Conservation (phyloP, 768 basidiomycete genomes). For the Tremella yokohamensis region DNA sequence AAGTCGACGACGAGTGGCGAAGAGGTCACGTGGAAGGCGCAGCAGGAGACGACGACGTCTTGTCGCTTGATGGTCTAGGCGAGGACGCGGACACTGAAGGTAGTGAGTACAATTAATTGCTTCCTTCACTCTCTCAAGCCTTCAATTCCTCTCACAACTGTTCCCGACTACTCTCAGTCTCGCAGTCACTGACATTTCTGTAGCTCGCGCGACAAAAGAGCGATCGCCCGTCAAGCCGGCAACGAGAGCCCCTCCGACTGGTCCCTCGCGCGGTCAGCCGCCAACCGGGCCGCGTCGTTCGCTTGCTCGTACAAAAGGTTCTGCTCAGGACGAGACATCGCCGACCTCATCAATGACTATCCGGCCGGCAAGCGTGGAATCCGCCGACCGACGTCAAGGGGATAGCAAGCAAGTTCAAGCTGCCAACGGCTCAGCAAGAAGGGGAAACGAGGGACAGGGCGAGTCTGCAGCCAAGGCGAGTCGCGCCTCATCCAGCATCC, state of each 20-base stretch:
- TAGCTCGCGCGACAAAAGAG: not conserved
- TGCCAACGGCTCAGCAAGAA: too few relatives aligned
- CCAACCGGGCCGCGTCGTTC: constrained; percentile 6
- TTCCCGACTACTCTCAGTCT: not conserved
- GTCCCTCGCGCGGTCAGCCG: not conserved
- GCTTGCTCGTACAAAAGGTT: not conserved
- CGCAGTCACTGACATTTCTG: not conserved
- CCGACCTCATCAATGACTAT: not conserved
- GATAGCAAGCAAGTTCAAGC: too few relatives aligned
- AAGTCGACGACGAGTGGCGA: constrained; percentile 13
- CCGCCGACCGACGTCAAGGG: not conserved
- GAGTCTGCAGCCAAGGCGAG: constrained; percentile 1
- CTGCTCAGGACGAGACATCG: not conserved
- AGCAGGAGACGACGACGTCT: constrained; percentile 10
- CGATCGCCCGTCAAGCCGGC: not conserved
- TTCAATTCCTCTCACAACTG: not conserved
- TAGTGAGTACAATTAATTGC: not conserved
- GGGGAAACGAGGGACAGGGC: not conserved
- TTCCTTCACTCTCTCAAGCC: not conserved
- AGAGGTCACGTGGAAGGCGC: not conserved
- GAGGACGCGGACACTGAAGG: constrained; percentile 5
- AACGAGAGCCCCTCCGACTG: not conserved
- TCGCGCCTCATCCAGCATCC: not conserved
- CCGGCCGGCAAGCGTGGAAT: not conserved
- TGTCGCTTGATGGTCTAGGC: constrained; percentile 8